Evolutionary conservation across 1,139 yeast species (phyloP), one percentile per base, ranked within the genome.

Genomic region (Blastobotrys indianensis): DNA sequence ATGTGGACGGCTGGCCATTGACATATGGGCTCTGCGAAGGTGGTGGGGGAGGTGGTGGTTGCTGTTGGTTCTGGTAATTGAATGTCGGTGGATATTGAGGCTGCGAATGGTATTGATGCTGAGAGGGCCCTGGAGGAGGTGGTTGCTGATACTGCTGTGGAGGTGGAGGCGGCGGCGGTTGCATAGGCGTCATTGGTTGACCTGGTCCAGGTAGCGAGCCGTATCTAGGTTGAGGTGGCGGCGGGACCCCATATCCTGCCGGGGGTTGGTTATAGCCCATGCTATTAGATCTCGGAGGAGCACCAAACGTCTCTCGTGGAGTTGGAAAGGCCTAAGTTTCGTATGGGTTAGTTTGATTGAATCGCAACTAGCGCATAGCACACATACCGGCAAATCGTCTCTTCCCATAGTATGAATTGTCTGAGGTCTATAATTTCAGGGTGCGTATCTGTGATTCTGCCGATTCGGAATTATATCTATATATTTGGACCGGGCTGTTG

Each of bases 321-420:
- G 61, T 57, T 23, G 61, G 61, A 47, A 57, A 57, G 8, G 52
- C 46, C 53, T 50, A 17, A 12, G 29, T 11, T 15, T 30, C 13
- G 35, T 29, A 37, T 15, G 31, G 37, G 30, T 33, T 35, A 38
- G 25, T 28, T 29, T 15, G 28, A n/a, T 11, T 4, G 17, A 4
- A 29, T 10, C 2, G 16, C 2, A 25, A 15, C 13, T 13, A 8
- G 37, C 28, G 25, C 12, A 10, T 4, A 28, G 30, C 13, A 25
- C 15, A 49, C 57, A 45, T 52, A 55, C 57, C 15, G 62, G 62
- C 37, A 58, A 49, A 37, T 56, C 58, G 51, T 58, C 62, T 44
- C 48, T 47, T 32, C 59, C 59, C 59, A 55, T 55, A 35, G 37
- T 46, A 12, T 34, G 17, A 13, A 11, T n/a, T 28, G 39, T 20